Base-by-base conservation (phyloP, 2,329 filamentous ascomycete genomes). In the Chalara sp. region DNA sequence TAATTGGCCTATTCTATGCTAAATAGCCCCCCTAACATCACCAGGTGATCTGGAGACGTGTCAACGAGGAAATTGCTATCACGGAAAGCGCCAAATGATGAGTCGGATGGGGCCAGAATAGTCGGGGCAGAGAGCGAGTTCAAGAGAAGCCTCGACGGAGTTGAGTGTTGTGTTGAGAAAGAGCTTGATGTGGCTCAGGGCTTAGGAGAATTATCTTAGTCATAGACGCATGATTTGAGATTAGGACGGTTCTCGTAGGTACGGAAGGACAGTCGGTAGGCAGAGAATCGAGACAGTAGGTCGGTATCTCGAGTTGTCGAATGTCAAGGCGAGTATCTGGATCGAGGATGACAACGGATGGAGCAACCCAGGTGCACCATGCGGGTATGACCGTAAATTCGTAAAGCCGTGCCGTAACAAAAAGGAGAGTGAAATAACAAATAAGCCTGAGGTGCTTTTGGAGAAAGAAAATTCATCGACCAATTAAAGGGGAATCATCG, bases 191-290 rank as follows among this genome's bases (percentile, higher is more conserved):
- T 61, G 51, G 54, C 56, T 63, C 59, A 62, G 65, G 60, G 65
- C 60, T 63, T 59, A 62, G 52, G 56, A 61, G 59, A 63, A 60
- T 53, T 57, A 57, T 55, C 47, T 45, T 52, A 63, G 63, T 66
- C 63, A 62, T 65, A 63, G 62, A 59, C 59, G 62, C 63, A 63
- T 65, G 62, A 60, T 61, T 61, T 63, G 65, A 67, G 64, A 67
- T 66, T 65, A 65, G 61, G 64, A 58, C 65, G 64, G 60, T 66
- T 66, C 65, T 67, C 64, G 63, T 65, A 53, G 58, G 63, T 64
- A 65, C 59, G 54, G 61, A 54, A 58, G 61, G 63, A 62, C 57
- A 8, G 56, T 65, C 62, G 62, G 52, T 61, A 62, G 57, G 57
- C 61, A 63, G 56, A 64, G 60, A 59, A 46, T 61, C 61, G 59